Evolutionary conservation across 352 stramenopile species (phyloP).

Genomic region (Pythium apleroticum): DNA sequence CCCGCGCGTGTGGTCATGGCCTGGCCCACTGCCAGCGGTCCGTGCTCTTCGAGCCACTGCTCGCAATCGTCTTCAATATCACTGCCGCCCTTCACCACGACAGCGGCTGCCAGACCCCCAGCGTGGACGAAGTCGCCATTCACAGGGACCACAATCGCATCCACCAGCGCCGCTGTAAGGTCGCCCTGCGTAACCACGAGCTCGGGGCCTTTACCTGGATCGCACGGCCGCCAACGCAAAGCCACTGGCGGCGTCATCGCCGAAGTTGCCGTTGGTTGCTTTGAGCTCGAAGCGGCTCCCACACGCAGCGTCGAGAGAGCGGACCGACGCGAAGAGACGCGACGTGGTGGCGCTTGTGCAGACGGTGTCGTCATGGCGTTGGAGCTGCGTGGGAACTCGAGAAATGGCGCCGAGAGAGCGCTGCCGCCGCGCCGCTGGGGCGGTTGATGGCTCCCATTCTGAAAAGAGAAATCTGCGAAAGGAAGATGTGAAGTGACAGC

Average conservation of each 20-base stretch:
- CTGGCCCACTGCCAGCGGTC: constrained; percentile 29
- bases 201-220: background rate
- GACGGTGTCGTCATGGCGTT: background rate
- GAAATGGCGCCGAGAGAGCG: background rate
- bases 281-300: too few relatives aligned
- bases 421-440: too few relatives aligned
- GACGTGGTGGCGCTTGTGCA: background rate
- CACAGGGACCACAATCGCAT: constrained; percentile 48
- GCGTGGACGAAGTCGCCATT: constrained; percentile 35
- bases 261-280: too few relatives aligned
- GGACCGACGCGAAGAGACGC: background rate
- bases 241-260: too few relatives aligned
- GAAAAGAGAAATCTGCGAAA: background rate
- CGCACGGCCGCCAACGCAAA: too few relatives aligned
- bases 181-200: constrained; percentile 43
- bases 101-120: constrained; percentile 38
- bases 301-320: background rate
- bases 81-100: constrained; percentile 28
- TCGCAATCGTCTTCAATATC: constrained; percentile 35
- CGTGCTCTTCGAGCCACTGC: constrained; percentile 31
- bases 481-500: background rate
- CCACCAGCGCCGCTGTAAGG: constrained; percentile 32
- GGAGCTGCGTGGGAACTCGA: background rate
- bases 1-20: constrained; percentile 36
- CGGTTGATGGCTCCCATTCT: background rate